Evolutionary conservation across 805 yeast genomes (phyloP).

Genomic region (Starmerella gropengiesseri): DNA sequence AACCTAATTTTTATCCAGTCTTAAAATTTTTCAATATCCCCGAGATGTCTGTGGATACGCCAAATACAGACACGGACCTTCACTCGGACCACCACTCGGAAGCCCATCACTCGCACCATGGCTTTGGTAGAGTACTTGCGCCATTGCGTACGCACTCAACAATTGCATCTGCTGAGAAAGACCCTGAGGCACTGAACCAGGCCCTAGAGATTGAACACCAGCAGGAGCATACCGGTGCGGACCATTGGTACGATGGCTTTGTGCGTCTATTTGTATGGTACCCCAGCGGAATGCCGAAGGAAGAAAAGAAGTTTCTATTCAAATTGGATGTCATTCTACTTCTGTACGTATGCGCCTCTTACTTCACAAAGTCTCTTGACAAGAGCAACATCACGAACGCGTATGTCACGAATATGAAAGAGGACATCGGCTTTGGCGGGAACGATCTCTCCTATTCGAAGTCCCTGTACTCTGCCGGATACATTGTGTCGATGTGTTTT

Average conservation of each 20-base stretch:
- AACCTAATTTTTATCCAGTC: too few relatives aligned
- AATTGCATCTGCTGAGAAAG: neutral
- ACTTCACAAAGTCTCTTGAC: constrained; percentile 43
- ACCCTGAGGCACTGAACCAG: neutral
- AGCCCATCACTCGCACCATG: neutral
- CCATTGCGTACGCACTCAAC: constrained; percentile 2
- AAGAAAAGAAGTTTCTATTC: constrained; percentile 26
- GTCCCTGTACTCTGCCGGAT: constrained; percentile 36
- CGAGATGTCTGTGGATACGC: too few relatives aligned
- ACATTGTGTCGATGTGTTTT: constrained; percentile 39
- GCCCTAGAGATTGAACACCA: neutral
- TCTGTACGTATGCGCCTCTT: constrained; percentile 30
- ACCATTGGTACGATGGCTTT: constrained; percentile 27
- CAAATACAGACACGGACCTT: too few relatives aligned
- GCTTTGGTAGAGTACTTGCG: neutral
- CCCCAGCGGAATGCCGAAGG: constrained; percentile 23
- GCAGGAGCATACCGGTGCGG: constrained; percentile 9
- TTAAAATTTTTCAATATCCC: too few relatives aligned
- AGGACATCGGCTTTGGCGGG: constrained; percentile 35
- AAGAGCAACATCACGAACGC: constrained; percentile 41
- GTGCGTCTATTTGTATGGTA: constrained; percentile 27
- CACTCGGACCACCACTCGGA: too few relatives aligned
- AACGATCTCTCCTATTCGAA: constrained; percentile 40
- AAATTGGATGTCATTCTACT: constrained; percentile 30
- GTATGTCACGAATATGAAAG: constrained; percentile 48